Evolutionary conservation across 345 rosid species (phyloP), one percentile per base, ranked within the genome.

Genomic region (Salix exigua): DNA sequence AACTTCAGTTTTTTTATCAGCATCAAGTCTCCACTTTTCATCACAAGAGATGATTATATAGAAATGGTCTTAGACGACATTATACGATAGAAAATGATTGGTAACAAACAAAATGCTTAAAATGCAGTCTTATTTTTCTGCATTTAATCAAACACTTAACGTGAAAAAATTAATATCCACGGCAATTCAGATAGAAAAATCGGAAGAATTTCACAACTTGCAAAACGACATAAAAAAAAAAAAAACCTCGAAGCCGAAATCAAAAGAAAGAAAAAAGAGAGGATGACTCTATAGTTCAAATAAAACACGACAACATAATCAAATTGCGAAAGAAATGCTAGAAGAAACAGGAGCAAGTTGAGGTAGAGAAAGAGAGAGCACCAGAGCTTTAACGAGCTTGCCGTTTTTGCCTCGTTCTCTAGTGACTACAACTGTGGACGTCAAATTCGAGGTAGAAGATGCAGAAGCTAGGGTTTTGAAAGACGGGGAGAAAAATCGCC

Each of bases 351-450:
- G 66, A 35, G 53, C 53, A 62, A 61, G 10, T 12, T 9, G 25
- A 35, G 14, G 16, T 73, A 67, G 76, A 73, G 61, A 70, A 5
- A 35, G 37, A 35, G 21, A 74, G 53, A 26, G 60, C 35, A 95
- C 99, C 93, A 93, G 87, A 65, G 96, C 93, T 44, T 79, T 71
- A 66, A 95, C 81, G 73, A 95, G 92, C 90, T 91, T 91, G 68
- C 84, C 85, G 84, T 95, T 95, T 77, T 91, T 95, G 87, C 98
- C 99, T 46, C 87, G 89, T 82, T 95, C 99, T 81, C 99, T 89
- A 73, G 99, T 93, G 78, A 95, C 97, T 14, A 95, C 92, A 53
- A 93, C 99, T 74, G 85, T 80, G 18, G 94, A 93, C 78, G 66
- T 40, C 63, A 71, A 88, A 76, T 73, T 7, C n/a, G 85, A 40